Percentiles rank a stretch among this genome's conserved stretches.
phyloP scores from a whole-genome alignment of 2,329 filamentous ascomycete genomes.

The Colletotrichum sp. region DNA sequence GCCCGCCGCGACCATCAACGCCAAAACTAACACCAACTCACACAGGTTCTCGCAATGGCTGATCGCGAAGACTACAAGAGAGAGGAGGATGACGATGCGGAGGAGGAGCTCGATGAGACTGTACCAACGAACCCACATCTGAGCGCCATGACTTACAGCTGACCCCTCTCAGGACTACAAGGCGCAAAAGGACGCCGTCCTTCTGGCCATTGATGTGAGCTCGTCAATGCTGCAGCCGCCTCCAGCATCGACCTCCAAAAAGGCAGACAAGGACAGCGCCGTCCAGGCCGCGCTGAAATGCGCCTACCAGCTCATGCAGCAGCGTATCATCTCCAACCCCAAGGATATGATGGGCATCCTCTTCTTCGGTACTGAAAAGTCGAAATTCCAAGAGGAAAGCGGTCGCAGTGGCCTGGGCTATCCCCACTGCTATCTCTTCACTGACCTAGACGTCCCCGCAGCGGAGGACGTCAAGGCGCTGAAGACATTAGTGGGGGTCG shows the following conservation, averaged over 20 bases:
- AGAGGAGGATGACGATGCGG: constrained; percentile 70
- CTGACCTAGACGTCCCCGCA: constrained; percentile 85
- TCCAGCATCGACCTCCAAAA: constrained; percentile 70
- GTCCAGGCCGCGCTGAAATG: constrained; percentile 88
- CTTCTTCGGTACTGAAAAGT: constrained; percentile 87
- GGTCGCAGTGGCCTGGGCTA: constrained; percentile 69
- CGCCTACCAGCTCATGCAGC: constrained; percentile 94
- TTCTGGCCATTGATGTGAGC: constrained; percentile 94
- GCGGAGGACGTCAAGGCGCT: constrained; percentile 86
- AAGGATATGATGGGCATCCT: constrained; percentile 97
- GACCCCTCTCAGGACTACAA: constrained; percentile 73
- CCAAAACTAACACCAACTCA: not conserved
- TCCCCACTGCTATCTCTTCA: constrained; percentile 90
- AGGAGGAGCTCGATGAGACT: constrained; percentile 64
- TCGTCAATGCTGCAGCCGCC: constrained; percentile 81
- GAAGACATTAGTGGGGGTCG: constrained; percentile 77
- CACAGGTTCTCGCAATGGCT: constrained; percentile 28
- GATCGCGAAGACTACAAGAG: constrained; percentile 50
- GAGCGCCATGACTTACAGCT: constrained; percentile 4
- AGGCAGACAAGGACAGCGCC: constrained; percentile 78
- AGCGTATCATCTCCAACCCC: constrained; percentile 95
- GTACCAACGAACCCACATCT: constrained; percentile 40
- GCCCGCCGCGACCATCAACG: not conserved
- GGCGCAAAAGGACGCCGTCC: constrained; percentile 93
- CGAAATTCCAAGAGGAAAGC: constrained; percentile 75